phyloP scores from a whole-genome alignment of 345 rosid species.

The Orychophragmus violaceus region DNA sequence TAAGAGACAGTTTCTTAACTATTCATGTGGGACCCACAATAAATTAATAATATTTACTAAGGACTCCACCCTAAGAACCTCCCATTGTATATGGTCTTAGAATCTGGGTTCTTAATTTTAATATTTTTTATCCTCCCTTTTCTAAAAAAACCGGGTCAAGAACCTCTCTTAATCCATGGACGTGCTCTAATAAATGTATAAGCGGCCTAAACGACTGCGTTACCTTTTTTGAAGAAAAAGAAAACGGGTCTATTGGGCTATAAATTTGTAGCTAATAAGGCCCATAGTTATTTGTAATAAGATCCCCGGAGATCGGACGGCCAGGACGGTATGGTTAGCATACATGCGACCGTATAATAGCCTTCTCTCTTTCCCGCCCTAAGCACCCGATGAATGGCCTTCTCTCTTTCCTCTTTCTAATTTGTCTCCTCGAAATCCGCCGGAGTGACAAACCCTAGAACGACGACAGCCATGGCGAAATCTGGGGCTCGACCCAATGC shows the following conservation, averaged over 20 bases:
- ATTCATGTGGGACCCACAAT: no score
- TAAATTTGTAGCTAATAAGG: neutral
- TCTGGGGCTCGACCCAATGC: conserved; percentile 29
- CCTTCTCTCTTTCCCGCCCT: conserved; percentile 18
- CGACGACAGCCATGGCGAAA: conserved; percentile 37
- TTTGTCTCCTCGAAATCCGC: neutral
- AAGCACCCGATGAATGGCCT: neutral
- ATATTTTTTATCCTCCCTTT: no score
- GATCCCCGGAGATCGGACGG: conserved; percentile 5
- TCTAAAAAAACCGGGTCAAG: no score
- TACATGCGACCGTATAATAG: conserved; percentile 9
- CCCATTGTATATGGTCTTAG: no score
- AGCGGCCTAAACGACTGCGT: neutral
- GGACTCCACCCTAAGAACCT: no score
- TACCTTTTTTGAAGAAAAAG: neutral
- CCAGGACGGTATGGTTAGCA: neutral
- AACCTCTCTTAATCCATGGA: no score
- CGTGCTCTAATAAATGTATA: no score
- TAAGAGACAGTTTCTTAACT: no score
- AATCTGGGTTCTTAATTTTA: no score
- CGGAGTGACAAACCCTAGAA: conserved; percentile 13
- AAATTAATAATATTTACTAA: no score
- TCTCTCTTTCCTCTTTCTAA: neutral
- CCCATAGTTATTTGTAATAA: neutral
- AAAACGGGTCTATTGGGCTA: neutral